Conservation (phyloP, 768 basidiomycete genomes). For the Mycena maculata region DNA sequence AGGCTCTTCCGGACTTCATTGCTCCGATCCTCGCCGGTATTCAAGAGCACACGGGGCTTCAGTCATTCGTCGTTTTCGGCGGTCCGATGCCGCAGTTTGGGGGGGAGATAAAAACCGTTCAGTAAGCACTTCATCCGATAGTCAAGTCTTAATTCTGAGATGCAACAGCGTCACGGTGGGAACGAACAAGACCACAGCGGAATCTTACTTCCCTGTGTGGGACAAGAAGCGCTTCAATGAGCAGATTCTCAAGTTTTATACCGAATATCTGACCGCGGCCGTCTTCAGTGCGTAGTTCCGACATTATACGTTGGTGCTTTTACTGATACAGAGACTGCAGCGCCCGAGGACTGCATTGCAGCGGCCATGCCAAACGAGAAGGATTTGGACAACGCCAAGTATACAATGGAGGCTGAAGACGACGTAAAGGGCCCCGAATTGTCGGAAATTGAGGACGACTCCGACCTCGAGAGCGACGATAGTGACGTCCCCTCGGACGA, state of each 20-base stretch:
- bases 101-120: background rate
- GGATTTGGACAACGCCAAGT: background rate
- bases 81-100: background rate
- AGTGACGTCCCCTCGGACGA: too few species aligned
- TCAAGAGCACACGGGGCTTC: too few species aligned
- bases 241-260: background rate
- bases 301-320: background rate
- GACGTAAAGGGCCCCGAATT: background rate
- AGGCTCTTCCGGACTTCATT: too few species aligned
- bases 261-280: background rate
- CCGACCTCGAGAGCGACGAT: background rate
- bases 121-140: background rate
- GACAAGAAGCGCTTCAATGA: slow-evolving; percentile 1
- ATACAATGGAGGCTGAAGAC: background rate
- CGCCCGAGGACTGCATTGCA: background rate
- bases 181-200: background rate
- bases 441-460: background rate
- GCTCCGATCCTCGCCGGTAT: too few species aligned
- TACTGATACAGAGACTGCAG: background rate
- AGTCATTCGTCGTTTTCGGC: background rate
- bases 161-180: background rate
- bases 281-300: background rate
- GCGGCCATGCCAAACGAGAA: background rate
- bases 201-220: background rate
- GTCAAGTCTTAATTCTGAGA: background rate